Evolutionary conservation across 495 filamentous ascomycete genomes (phyloP), one percentile per base, ranked within the genome.

Genomic region (Annulohypoxylon nitens): DNA sequence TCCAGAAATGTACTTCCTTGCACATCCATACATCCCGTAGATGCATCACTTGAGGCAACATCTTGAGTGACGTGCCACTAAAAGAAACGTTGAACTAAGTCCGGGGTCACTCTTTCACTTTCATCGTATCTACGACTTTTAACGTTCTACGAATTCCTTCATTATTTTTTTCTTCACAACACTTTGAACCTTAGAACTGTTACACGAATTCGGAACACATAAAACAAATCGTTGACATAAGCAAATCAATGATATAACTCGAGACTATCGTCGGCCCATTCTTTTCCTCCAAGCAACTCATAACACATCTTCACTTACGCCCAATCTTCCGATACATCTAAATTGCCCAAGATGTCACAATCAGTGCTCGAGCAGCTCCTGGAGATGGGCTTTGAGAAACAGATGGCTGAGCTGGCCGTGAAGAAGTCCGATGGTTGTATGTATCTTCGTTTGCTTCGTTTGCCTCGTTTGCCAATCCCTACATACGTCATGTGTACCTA

Each of bases 361-460:
- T 87, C 91, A 41, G 93, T 97, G 76, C 85, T 97, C 16, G 88
- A 95, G 11, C 85, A 90, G 75, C 91, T 99, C 78, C 78, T 97
- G 74, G 94, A 97, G 62, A 98, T 98, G 95, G 96, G 96, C 76
- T 99, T 99, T 73, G 93, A 97, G 67, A 86, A 88, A 75, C 88
- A 92, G 70, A 86, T 90, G 73, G 92, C 93, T 37, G 87, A 93
- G 80, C 78, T 98, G 18, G 96, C 97, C 37, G 85, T 97, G 61
- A 90, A 93, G 77, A 92, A 92, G 77, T 86, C 90, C 36, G 91
- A 93, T 57, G 89, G 90, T 58, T 78, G 94, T 95, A 80, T 83
- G 92, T 86, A 18, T 60, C 34, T 34, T 57, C 58, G 2, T 30
- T 55, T 26, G 30, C 37, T 2, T 30, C 4, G 26, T 30, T 30